phyloP scores from a whole-genome alignment of 129 eudicot genomes.

The Solidago caesia region DNA sequence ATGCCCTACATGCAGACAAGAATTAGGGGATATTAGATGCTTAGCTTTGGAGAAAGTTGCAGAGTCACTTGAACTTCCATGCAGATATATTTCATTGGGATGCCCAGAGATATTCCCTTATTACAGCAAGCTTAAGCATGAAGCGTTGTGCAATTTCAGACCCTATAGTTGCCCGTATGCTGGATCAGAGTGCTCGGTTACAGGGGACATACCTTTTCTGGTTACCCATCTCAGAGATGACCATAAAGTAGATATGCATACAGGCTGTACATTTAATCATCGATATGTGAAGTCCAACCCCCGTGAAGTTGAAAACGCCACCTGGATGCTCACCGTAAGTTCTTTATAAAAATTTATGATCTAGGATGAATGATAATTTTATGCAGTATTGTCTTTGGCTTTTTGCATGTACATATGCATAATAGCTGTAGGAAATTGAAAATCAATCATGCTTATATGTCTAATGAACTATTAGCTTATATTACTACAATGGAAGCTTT shows the following conservation, averaged over 20 bases:
- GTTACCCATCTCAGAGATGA: conserved; percentile 89
- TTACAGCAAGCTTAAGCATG: conserved; percentile 96
- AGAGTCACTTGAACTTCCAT: conserved; percentile 89
- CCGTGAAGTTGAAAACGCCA: conserved; percentile 97
- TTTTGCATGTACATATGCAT: background rate
- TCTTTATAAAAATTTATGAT: background rate
- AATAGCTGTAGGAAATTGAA: background rate
- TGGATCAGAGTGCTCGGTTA: conserved; percentile 84
- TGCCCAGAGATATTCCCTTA: conserved; percentile 93
- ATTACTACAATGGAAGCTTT: background rate
- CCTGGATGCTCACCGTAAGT: conserved; percentile 98
- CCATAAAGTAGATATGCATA: conserved; percentile 97
- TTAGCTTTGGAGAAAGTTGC: conserved; percentile 97
- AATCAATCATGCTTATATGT: background rate
- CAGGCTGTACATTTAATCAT: conserved; percentile 92
- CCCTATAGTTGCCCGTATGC: conserved; percentile 96
- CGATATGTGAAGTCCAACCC: conserved; percentile 96
- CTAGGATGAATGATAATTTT: conserved; percentile 2
- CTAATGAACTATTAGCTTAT: background rate
- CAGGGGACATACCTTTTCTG: conserved; percentile 87
- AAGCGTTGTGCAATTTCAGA: conserved; percentile 79
- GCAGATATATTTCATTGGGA: conserved; percentile 72
- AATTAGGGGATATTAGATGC: conserved; percentile 94
- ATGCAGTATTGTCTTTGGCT: background rate
- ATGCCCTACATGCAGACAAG: conserved; percentile 97